These are phyloP conservation scores for Canavalia ensiformis DNA, from an alignment of 306 rosid genomes.

Conservation along the genomic window DNA sequence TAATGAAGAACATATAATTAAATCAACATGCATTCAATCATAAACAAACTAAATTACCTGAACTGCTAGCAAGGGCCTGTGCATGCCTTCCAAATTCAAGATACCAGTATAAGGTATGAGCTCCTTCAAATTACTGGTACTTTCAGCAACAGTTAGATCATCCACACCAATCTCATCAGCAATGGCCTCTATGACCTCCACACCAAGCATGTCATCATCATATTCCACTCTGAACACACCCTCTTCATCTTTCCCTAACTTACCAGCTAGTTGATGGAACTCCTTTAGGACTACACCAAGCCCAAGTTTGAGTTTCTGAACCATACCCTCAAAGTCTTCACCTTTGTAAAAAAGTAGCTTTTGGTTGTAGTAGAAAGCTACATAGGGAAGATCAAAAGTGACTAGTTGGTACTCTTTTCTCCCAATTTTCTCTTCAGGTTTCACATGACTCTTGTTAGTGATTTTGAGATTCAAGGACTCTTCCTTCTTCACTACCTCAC, in stretches of 20 bases:
- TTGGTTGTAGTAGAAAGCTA: conserved; percentile 97
- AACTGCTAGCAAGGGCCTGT: conserved; percentile 75
- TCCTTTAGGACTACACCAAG: conserved; percentile 68
- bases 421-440: conserved; percentile 69
- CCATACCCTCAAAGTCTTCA: conserved; percentile 62
- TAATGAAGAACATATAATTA: not conserved
- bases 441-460: conserved; percentile 65
- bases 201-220: conserved; percentile 74
- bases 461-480: conserved; percentile 60
- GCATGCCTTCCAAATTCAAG: conserved; percentile 87
- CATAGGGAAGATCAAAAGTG: conserved; percentile 92
- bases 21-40: not conserved
- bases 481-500: conserved; percentile 51
- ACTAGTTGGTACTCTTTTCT: conserved; percentile 74
- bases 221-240: conserved; percentile 87
- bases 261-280: conserved; percentile 87
- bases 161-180: conserved; percentile 67
- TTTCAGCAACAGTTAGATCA: conserved; percentile 75
- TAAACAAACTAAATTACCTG: conserved; percentile 65
- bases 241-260: conserved; percentile 85
- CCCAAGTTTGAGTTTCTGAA: conserved; percentile 76
- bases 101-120: conserved; percentile 73
- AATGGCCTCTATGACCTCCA: conserved; percentile 72
- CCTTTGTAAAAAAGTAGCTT: conserved; percentile 82
- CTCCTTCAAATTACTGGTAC: conserved; percentile 65